Base-by-base conservation (phyloP, 2,329 filamentous ascomycete genomes). In the Penicillium polonicum region DNA sequence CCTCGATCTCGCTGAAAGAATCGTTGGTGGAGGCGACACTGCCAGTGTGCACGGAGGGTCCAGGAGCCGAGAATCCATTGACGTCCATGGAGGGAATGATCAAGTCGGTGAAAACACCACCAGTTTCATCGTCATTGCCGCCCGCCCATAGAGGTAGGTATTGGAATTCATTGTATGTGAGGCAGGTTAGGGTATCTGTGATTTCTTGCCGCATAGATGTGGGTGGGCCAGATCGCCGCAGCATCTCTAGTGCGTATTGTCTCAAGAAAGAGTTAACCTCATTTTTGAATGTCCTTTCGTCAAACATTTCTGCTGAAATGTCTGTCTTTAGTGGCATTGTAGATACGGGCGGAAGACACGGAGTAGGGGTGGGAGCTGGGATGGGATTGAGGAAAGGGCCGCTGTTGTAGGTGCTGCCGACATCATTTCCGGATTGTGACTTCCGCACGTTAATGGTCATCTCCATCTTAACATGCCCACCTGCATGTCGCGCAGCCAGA, bases 141-240 rank as follows among this genome's bases (percentile, higher is more conserved):
- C 83, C 86, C 0, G 85, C 86, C 85, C 85, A 89, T 4, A 88
- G 74, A 0, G 87, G 86, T 3, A 89, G 76, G 61, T 81, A 89
- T 56, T 82, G 82, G 62, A 83, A 80, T 72, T 90, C 87, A 2
- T 82, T 74, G 4, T 83, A 78, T 0, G 74, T 72, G 2, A 89
- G 76, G 5, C 77, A 79, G 0, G 86, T 76, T 0, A 87, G 70
- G 2, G 70, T 77, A 48, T 79, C 74, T 12, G 74, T 74, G 0
- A 71, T 31, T 4, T 64, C 58, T 23, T 67, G 63, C 4, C 49
- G 51, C 19, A 68, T 57, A 5, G 5, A 33, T 15, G 48, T 21
- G 12, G 33, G 39, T 8, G 43, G 9, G 38, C 64, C 54, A 1
- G 50, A 23, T 15, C 60, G 38, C 4, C 54, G 44, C 4, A 68